These are phyloP conservation scores for Ambrosiella cleistominuta DNA, from an alignment of 2,329 filamentous ascomycete species.

Conservation along the genomic window DNA sequence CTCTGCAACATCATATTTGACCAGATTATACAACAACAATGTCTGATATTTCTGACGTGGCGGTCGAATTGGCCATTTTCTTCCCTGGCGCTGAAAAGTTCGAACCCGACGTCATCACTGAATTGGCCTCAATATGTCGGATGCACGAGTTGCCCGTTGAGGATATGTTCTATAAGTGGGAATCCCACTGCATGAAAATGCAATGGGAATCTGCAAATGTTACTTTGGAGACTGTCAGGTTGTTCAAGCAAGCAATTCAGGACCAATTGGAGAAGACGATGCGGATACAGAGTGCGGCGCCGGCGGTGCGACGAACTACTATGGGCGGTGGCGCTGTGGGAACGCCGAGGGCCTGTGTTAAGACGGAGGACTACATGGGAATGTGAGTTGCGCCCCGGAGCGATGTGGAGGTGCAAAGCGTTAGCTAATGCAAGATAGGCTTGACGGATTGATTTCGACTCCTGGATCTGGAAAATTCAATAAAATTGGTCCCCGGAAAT, in stretches of 20 bases:
- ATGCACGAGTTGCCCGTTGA: conserved; percentile 66
- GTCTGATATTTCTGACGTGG: not conserved
- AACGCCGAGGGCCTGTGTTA: conserved; percentile 42
- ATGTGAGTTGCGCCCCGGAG: conserved; percentile 33
- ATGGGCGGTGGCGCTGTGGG: conserved; percentile 37
- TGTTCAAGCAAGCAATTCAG: conserved; percentile 74
- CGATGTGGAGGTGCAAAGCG: not conserved
- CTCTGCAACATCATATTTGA: too few relatives aligned
- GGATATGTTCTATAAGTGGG: conserved; percentile 97
- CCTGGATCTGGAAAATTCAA: conserved; percentile 22
- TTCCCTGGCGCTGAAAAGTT: conserved; percentile 43
- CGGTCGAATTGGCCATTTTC: conserved; percentile 26
- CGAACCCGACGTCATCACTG: conserved; percentile 58
- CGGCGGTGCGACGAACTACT: not conserved
- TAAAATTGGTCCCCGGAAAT: conserved; percentile 20
- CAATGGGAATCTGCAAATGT: conserved; percentile 54
- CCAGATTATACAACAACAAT: too few relatives aligned
- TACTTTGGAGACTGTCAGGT: conserved; percentile 51
- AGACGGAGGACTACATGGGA: conserved; percentile 56
- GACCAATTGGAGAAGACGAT: conserved; percentile 65
- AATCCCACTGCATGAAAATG: conserved; percentile 93
- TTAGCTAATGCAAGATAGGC: conserved; percentile 13
- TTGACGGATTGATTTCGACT: conserved; percentile 50
- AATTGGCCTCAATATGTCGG: conserved; percentile 72
- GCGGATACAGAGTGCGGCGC: conserved; percentile 23